phyloP scores from a whole-genome alignment of 305 asterid species.

The Fraxinus velutina region DNA sequence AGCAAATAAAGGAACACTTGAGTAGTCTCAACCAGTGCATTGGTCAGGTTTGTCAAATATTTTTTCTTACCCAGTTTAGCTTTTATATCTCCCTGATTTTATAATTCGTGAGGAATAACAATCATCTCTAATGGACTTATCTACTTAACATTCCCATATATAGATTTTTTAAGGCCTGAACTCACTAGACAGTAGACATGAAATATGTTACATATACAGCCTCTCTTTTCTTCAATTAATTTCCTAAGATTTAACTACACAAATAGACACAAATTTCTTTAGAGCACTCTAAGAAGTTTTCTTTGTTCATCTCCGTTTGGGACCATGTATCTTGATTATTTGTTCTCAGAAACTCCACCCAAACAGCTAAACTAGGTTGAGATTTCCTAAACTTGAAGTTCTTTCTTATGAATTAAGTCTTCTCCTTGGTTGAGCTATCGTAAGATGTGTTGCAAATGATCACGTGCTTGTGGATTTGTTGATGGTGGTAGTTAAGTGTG shows the following conservation, averaged over 20 bases:
- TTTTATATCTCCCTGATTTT: background rate
- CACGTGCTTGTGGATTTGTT: background rate
- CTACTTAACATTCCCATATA: background rate
- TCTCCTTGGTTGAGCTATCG: background rate
- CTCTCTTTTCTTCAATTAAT: background rate
- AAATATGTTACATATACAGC: background rate
- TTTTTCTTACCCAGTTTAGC: background rate
- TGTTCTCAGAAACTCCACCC: background rate
- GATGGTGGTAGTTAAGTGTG: background rate
- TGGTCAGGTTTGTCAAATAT: slow-evolving; percentile 42
- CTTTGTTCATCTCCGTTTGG: background rate
- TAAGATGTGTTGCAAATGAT: background rate
- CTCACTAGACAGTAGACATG: background rate
- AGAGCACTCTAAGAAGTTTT: background rate
- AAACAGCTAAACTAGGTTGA: background rate
- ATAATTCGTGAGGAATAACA: background rate
- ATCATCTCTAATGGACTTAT: background rate
- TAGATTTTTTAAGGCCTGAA: background rate
- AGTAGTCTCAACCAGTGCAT: slow-evolving; percentile 40
- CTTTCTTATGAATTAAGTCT: background rate
- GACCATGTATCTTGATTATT: background rate
- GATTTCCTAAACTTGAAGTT: background rate
- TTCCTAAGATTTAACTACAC: background rate
- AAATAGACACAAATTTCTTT: background rate
- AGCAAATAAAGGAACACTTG: slow-evolving; percentile 58